Evolutionary conservation across 1,139 yeast genomes (phyloP), one percentile per base, ranked within the genome.

Genomic region (Saccharomyces hybrid): DNA sequence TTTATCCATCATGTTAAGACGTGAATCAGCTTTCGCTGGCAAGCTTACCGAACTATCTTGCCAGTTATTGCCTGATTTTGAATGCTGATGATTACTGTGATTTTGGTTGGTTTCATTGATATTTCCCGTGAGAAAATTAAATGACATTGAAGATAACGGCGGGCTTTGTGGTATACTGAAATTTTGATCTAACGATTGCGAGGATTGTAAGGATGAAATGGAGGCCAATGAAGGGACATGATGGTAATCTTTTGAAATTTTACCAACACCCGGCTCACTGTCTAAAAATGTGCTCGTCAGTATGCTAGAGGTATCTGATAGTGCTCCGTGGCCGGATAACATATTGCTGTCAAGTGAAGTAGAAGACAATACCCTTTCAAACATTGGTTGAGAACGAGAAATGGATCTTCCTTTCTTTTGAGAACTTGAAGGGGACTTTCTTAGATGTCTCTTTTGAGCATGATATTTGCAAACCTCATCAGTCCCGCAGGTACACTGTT

Each of bases 401-500:
- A 20, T 16, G 11, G 26, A 26, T 20, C 52, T 51, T 4, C 48
- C 38, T 31, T 28, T 23, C 26, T 50, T 41, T 25, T 50, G 49
- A 27, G 52, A 27, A 27, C 13, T 49, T 38, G 34, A 52, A 32
- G 13, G 49, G 50, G 14, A 53, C 49, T 30, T 52, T 48, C 16
- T 48, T 50, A 30, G 49, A 27, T 28, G 55, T 53, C 34, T 59
- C 57, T 42, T 62, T 59, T 20, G 49, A 41, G 58, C 55, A 50
- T 63, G 66, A 50, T 65, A 64, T 30, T 57, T 55, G 50, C 68
- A 63, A 8, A 56, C 53, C 14, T 62, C 66, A 32, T 56, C 56
- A 14, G 76, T 75, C 64, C 78, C 79, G 63, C 84, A 78, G 34
- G 78, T 75, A 69, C 90, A 84, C 32, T 77, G 54, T 38, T 54